These are phyloP conservation scores for Daldinia loculata DNA, from an alignment of 495 filamentous ascomycete species.

Conservation along the genomic window DNA sequence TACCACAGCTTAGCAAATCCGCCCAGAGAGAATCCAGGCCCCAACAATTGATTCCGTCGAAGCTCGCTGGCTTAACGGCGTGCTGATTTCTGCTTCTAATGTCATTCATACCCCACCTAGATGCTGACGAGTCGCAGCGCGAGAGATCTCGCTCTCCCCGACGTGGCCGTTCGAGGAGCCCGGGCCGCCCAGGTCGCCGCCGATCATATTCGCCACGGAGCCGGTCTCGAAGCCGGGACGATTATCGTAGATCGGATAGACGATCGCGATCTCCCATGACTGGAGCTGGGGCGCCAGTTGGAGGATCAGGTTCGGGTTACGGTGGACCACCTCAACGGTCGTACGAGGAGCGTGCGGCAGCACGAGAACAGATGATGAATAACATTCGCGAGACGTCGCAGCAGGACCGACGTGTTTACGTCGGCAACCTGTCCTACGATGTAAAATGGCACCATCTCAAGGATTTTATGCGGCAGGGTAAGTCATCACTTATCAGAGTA, in stretches of 20 bases:
- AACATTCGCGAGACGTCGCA: constrained; percentile 91
- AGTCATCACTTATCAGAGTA: constrained; percentile 49
- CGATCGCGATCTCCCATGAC: constrained; percentile 86
- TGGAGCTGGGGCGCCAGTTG: constrained; percentile 72
- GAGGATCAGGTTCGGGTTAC: constrained; percentile 64
- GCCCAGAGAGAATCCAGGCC: not conserved
- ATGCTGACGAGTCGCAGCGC: constrained; percentile 71
- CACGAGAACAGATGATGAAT: constrained; percentile 96
- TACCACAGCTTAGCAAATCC: constrained; percentile 1
- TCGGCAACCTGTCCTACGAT: constrained; percentile 98
- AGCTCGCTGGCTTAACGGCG: constrained; percentile 6
- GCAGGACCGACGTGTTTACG: constrained; percentile 98
- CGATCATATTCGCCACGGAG: constrained; percentile 94
- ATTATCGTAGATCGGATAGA: constrained; percentile 74
- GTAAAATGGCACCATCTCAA: constrained; percentile 99
- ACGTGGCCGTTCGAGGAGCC: constrained; percentile 72
- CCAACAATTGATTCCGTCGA: not conserved
- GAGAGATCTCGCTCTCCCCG: constrained; percentile 94
- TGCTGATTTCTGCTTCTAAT: constrained; percentile 26
- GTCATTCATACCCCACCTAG: constrained; percentile 44
- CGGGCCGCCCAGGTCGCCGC: constrained; percentile 66
- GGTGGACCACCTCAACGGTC: constrained; percentile 74
- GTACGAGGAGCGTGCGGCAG: constrained; percentile 83
- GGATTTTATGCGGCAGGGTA: constrained; percentile 99
- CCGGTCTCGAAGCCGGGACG: constrained; percentile 90